Conservation (phyloP, 345 rosid genomes). For the Arabidopsis suecica region DNA sequence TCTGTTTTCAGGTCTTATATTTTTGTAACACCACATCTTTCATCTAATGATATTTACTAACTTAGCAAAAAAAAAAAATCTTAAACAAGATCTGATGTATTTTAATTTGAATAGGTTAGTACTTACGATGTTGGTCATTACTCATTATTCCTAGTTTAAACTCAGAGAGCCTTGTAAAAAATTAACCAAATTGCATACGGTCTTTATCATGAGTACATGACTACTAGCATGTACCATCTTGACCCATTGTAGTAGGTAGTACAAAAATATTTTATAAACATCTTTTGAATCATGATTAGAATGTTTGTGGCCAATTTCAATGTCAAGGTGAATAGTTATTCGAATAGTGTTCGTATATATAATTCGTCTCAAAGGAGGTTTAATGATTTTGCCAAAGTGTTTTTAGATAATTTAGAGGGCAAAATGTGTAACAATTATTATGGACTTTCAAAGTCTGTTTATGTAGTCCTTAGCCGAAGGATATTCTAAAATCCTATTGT, state of each 20-base stretch:
- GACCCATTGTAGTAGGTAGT: neutral
- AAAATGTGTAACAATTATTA: no score
- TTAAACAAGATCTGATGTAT: constrained; percentile 7
- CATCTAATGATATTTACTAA: no score
- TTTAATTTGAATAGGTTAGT: neutral
- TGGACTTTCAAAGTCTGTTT: no score
- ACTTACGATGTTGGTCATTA: neutral
- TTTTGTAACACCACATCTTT: no score
- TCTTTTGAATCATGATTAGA: neutral
- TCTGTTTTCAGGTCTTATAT: no score
- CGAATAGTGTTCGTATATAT: neutral
- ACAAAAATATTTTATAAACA: constrained; percentile 4
- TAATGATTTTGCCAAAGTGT: neutral
- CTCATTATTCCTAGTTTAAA: neutral
- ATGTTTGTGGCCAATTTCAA: neutral
- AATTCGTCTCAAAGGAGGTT: neutral
- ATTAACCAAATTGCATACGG: neutral
- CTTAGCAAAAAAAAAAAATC: no score
- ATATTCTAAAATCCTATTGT: no score
- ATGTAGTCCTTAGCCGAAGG: no score
- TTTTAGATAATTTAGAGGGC: no score
- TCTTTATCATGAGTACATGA: neutral
- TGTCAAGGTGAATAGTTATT: neutral
- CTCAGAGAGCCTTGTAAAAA: neutral
- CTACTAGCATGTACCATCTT: neutral